phyloP scores from a whole-genome alignment of 2,329 filamentous ascomycete genomes.

The Periconia sp. region DNA sequence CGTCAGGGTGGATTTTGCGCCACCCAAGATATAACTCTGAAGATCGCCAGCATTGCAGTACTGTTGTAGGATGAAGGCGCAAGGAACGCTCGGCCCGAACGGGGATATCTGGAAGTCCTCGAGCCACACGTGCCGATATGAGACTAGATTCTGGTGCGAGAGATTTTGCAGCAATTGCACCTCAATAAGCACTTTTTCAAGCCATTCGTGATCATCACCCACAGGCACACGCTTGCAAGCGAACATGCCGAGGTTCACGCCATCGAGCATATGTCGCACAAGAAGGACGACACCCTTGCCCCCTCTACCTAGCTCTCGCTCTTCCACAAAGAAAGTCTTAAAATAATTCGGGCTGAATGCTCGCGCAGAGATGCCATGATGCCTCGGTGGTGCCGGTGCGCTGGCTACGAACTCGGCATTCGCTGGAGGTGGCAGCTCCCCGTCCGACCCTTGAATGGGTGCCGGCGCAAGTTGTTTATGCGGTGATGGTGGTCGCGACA shows the following conservation, averaged over 20 bases:
- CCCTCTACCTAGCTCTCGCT: slow-evolving; percentile 82
- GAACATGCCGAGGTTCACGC: slow-evolving; percentile 85
- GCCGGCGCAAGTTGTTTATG: slow-evolving; percentile 51
- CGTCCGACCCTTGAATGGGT: slow-evolving; percentile 30
- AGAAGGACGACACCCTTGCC: slow-evolving; percentile 94
- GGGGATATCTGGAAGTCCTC: slow-evolving; percentile 82
- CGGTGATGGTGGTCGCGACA: slow-evolving; percentile 56
- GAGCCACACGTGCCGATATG: slow-evolving; percentile 96
- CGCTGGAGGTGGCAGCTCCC: slow-evolving; percentile 51
- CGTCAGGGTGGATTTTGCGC: slow-evolving; percentile 65
- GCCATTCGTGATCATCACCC: slow-evolving; percentile 88
- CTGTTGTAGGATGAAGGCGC: slow-evolving; percentile 95
- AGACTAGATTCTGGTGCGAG: slow-evolving; percentile 93
- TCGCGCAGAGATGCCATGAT: slow-evolving; percentile 77
- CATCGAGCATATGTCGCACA: slow-evolving; percentile 91
- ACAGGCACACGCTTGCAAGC: slow-evolving; percentile 98
- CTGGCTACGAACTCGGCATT: slow-evolving; percentile 57
- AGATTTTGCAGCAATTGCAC: slow-evolving; percentile 91
- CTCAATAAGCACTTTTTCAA: slow-evolving; percentile 92
- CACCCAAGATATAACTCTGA: slow-evolving; percentile 82
- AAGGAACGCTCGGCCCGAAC: slow-evolving; percentile 91
- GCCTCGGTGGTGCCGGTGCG: slow-evolving; percentile 46
- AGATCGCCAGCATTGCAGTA: slow-evolving; percentile 96
- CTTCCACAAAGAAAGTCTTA: slow-evolving; percentile 88
- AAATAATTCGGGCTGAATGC: slow-evolving; percentile 96